Conservation (phyloP, 345 rosid genomes). For the Linum trigynum region DNA sequence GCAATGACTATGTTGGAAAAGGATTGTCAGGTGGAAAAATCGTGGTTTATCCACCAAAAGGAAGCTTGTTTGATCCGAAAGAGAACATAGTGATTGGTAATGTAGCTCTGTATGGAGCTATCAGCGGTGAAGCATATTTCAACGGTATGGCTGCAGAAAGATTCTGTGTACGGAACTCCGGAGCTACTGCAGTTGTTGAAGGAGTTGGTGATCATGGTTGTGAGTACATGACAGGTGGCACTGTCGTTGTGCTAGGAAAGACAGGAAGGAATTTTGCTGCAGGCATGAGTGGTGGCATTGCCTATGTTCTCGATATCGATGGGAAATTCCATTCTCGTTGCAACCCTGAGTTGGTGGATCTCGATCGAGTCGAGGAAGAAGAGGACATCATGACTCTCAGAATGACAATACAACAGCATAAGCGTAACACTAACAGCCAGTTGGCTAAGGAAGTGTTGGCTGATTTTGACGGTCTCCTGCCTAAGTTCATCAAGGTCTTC, state of each 20-base stretch:
- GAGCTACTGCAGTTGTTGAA: constrained; percentile 96
- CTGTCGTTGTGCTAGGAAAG: constrained; percentile 88
- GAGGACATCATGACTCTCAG: constrained; percentile 77
- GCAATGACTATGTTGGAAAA: constrained; percentile 96
- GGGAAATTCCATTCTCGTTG: constrained; percentile 75
- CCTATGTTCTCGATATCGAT: constrained; percentile 82
- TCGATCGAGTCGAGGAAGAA: constrained; percentile 85
- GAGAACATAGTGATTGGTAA: constrained; percentile 94
- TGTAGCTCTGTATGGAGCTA: constrained; percentile 96
- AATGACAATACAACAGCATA: constrained; percentile 98
- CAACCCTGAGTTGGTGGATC: constrained; percentile 86
- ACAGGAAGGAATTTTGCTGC: constrained; percentile 99
- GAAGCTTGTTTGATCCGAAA: constrained; percentile 86
- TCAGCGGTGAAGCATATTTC: constrained; percentile 83
- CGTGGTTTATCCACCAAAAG: constrained; percentile 86
- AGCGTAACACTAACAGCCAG: constrained; percentile 80
- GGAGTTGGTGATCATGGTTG: constrained; percentile 99
- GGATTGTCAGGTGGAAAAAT: constrained; percentile 97
- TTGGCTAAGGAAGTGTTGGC: constrained; percentile 80
- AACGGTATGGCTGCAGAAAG: constrained; percentile 99
- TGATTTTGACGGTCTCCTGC: constrained; percentile 63
- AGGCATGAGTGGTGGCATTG: constrained; percentile 99
- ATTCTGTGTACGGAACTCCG: constrained; percentile 97
- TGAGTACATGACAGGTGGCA: constrained; percentile 99
- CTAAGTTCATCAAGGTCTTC: constrained; percentile 80